Evolutionary conservation across 805 yeast genomes (phyloP).

Genomic region (Sugiyamaella mastotermitis): DNA sequence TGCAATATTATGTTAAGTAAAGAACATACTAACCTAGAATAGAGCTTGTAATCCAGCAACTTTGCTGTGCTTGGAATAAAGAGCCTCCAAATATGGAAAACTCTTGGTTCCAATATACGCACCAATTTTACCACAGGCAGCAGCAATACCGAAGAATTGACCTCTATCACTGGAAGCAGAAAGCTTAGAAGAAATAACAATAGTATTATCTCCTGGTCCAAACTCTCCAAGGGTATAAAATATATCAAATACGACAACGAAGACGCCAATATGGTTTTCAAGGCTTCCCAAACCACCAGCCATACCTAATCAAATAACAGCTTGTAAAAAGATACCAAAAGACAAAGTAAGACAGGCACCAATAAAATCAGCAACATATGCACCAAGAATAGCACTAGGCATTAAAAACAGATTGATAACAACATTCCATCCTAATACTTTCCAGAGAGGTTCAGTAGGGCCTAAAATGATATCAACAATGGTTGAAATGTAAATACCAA

Average conservation of each 20-base stretch:
- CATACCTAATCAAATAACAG: conserved; percentile 74
- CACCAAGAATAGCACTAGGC: conserved; percentile 90
- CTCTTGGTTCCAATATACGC: conserved; percentile 86
- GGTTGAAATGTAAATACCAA: conserved; percentile 72
- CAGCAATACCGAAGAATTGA: conserved; percentile 82
- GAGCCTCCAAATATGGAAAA: conserved; percentile 69
- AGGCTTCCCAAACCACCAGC: conserved; percentile 59
- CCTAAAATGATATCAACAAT: conserved; percentile 58
- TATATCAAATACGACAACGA: conserved; percentile 80
- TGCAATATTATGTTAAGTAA: conserved; percentile 75
- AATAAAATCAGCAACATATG: conserved; percentile 67
- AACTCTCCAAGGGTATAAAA: conserved; percentile 84
- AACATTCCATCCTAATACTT: conserved; percentile 85
- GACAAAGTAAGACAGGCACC: conserved; percentile 80
- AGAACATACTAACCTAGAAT: conserved; percentile 71
- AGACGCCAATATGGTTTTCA: conserved; percentile 59
- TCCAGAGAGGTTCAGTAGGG: conserved; percentile 49
- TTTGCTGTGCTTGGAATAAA: conserved; percentile 42
- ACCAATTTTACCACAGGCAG: conserved; percentile 86
- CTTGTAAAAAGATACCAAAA: conserved; percentile 65
- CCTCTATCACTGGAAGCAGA: conserved; percentile 84
- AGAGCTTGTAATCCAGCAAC: conserved; percentile 63
- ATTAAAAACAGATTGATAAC: conserved; percentile 80
- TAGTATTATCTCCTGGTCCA: conserved; percentile 90
- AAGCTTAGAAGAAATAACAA: conserved; percentile 79